phyloP scores from a whole-genome alignment of 768 basidiomycete species.

The Clathrus columnatus region DNA sequence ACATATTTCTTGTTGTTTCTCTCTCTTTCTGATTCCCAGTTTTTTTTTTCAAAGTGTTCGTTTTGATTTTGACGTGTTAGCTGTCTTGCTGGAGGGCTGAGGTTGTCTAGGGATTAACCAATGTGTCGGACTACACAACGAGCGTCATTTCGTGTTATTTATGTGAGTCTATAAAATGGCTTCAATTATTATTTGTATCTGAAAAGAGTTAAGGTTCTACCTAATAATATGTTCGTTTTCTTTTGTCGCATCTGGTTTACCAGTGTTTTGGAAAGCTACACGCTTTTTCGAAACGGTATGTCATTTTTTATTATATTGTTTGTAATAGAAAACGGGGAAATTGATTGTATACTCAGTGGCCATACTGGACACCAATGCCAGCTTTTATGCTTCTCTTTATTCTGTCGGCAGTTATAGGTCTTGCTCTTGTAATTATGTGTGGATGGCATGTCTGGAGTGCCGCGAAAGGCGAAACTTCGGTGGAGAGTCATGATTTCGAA shows the following conservation, averaged over 20 bases:
- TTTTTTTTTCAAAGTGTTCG: slow-evolving; percentile 28
- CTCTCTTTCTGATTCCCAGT: background rate
- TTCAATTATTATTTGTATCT: background rate
- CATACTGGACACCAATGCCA: slow-evolving; percentile 54
- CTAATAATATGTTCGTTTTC: slow-evolving; percentile 63
- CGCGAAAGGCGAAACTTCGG: slow-evolving; percentile 70
- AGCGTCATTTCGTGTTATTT: slow-evolving; percentile 93
- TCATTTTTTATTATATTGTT: background rate
- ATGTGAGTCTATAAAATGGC: slow-evolving; percentile 39
- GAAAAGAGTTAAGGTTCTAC: slow-evolving; percentile 49
- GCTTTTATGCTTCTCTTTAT: slow-evolving; percentile 70
- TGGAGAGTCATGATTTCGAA: slow-evolving; percentile 83
- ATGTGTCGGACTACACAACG: slow-evolving; percentile 94
- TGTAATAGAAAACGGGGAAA: background rate
- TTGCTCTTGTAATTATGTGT: slow-evolving; percentile 67
- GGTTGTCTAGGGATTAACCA: slow-evolving; percentile 77
- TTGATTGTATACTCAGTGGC: slow-evolving; percentile 38
- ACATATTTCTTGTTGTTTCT: background rate
- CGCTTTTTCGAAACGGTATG: slow-evolving; percentile 41
- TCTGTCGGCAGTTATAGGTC: slow-evolving; percentile 61
- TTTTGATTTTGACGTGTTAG: background rate
- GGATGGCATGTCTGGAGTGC: slow-evolving; percentile 68
- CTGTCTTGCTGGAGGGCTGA: background rate
- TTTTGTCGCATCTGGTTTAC: slow-evolving; percentile 56
- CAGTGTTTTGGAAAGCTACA: slow-evolving; percentile 46